Base-by-base conservation (phyloP, 2,329 filamentous ascomycete species). In the Pseudogymnoascus sp. region DNA sequence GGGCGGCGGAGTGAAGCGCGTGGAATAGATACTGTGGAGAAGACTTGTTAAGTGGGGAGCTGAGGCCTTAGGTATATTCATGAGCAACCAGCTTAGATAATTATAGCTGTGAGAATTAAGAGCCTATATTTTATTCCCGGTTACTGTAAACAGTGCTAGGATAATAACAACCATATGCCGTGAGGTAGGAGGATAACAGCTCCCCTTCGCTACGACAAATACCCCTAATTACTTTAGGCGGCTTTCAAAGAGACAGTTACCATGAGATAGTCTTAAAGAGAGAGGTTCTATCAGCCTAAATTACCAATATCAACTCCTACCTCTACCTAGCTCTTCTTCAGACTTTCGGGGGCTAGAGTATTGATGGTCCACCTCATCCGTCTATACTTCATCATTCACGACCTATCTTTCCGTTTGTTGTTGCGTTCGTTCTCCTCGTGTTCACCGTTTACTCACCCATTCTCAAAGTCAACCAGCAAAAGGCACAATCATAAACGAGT, bases 71-170 rank as follows among this genome's bases (percentile, higher is more conserved):
- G 21, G 21, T 51, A 51, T 25, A 51, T 8, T 14, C 8, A 25
- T 51, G 3, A 51, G 21, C 3, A 25, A 10, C 1, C 14, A 51
- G 13, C 45, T n/a, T 2, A 51, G 45, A 10, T 13, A 85, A 73
- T 92, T 93, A 25, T 51, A 28, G 13, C 13, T 71, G 86, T 51
- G 23, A 4, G 23, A n/a, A 25, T 28, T 8, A n/a, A 51, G 45
- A 48, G 5, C 11, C 10, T 45, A 2, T 21, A 43, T 43, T 19
- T 23, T 23, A 14, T 13, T 16, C 3, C 6, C 11, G 1, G 19
- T 25, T 25, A n/a, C 21, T 48, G 14, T 45, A 25, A 25, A 14
- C 13, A 48, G 13, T 51, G 39, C 16, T 43, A 19, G n/a, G 1
- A 10, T 39, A 8, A 16, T 39, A 7, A 1, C 13, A 11, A 11